A percentile compares a stretch with the other conserved stretches of the same genome.
phyloP scores from a whole-genome alignment of 768 basidiomycete species.

The Collybiopsis confluens region DNA sequence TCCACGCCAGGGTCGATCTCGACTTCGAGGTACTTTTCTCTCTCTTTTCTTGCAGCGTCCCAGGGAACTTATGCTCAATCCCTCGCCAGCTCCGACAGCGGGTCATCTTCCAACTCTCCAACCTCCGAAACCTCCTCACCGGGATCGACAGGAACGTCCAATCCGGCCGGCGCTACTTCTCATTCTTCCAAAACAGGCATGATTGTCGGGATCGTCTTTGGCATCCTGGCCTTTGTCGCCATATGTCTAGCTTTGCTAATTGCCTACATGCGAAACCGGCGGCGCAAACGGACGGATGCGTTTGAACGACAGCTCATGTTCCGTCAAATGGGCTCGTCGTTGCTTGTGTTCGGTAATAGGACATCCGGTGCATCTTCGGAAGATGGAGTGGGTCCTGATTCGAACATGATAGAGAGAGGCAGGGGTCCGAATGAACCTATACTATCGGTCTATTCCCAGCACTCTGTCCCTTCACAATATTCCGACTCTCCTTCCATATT shows the following conservation, averaged over 20 bases:
- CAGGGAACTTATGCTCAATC: not conserved
- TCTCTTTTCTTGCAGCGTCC: not conserved
- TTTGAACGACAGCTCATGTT: constrained; percentile 3
- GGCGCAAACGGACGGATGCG: not conserved
- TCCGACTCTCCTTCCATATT: constrained; percentile 5
- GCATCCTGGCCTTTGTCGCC: not conserved
- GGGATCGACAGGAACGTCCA: not conserved
- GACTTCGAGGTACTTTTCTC: not conserved
- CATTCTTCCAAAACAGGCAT: constrained; percentile 1
- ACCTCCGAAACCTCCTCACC: not conserved
- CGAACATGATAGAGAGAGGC: not conserved
- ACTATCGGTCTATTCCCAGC: not conserved
- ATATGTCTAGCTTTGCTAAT: not conserved
- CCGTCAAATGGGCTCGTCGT: constrained; percentile 1
- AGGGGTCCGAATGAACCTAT: not conserved
- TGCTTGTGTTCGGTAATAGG: not conserved
- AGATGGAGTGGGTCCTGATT: not conserved
- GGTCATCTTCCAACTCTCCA: not conserved
- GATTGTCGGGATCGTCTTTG: constrained; percentile 1
- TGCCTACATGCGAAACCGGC: constrained; percentile 1
- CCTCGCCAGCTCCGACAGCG: not conserved
- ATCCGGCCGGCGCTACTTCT: not conserved
- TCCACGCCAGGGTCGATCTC: not conserved
- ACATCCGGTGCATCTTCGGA: not conserved
- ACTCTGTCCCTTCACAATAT: not conserved